Evolutionary conservation across 352 stramenopile genomes (phyloP), one percentile per base, ranked within the genome.

Genomic region (Phytophthora cactorum): DNA sequence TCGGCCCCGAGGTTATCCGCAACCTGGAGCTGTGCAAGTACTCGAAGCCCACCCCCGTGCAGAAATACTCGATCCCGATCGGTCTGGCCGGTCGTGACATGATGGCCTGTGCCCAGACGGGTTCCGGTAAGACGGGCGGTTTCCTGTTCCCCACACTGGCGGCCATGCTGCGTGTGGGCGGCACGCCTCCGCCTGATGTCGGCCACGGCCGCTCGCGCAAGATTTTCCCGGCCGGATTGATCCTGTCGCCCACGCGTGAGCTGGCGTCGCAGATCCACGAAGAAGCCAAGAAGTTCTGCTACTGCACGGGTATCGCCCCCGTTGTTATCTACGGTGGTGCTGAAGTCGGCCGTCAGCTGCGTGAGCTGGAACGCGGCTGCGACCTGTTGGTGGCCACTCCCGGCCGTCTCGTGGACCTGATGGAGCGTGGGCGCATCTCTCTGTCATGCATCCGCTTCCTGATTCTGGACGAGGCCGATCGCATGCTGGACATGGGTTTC

Each of bases 401-500:
- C 6, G 98, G 97, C 43, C 88, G 98, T 70, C 81, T 99, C 6
- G 84, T 99, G 6, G 98, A 99, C 71, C 74, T 99, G 49, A 92
- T 99, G 49, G 96, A 99, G 71, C 87, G 96, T 70, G 94, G 93
- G 15, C 86, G 92, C 57, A 88, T 99, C 28, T 95, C 81, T 54
- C 81, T 99, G n/a, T 65, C 76, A 4, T 84, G 73, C 63, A 98
- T 99, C 52, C 88, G 88, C 14, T 94, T 99, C 78, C 72, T 99
- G 32, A 95, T 99, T 59, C 84, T 99, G n/a, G 98, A 99, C 75
- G 98, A 99, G 78, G 97, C 97, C 54, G 98, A 99, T 83, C 90
- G 97, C 70, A 99, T 99, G 97, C 85, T 99, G 28, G 98, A 99
- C 70, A 99, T 99, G 98, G 98, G 97, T 74, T 99, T 99, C 72